Evolutionary conservation across 805 yeast species (phyloP).

Genomic region (Starmerella roubikii): DNA sequence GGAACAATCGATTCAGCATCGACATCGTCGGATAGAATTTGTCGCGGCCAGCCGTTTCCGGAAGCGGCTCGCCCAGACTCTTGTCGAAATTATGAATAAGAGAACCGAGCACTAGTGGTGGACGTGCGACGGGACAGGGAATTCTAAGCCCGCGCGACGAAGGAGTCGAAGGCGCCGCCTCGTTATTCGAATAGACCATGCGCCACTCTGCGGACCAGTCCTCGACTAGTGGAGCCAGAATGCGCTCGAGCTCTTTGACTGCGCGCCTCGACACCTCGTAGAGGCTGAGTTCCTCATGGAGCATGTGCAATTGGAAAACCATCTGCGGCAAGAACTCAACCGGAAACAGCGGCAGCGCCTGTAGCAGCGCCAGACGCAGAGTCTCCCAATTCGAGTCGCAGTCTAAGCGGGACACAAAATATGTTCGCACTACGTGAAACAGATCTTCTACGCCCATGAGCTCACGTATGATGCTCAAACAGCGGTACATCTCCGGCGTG

Average conservation of each 20-base stretch:
- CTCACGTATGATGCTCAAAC: conserved; percentile 6
- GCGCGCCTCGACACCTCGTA: conserved; percentile 33
- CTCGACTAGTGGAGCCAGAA: conserved; percentile 41
- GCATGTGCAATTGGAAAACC: conserved; percentile 54
- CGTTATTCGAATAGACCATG: background rate
- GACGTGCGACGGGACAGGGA: background rate
- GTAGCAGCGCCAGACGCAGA: conserved; percentile 1
- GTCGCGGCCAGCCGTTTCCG: background rate
- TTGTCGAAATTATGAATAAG: background rate
- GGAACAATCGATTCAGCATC: background rate
- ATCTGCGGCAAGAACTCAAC: conserved; percentile 26
- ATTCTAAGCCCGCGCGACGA: too few relatives aligned
- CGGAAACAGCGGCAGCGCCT: background rate
- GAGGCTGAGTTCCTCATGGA: conserved; percentile 61
- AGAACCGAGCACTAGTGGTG: background rate
- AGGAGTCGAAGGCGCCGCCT: too few relatives aligned
- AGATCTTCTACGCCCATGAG: conserved; percentile 2
- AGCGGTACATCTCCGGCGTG: background rate
- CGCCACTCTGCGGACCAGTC: conserved; percentile 53
- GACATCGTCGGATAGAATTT: background rate
- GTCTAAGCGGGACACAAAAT: background rate
- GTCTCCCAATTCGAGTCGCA: conserved; percentile 1
- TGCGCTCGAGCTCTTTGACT: conserved; percentile 33
- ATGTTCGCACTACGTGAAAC: conserved; percentile 1
- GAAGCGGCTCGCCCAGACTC: background rate